A percentile compares a stretch with the other conserved stretches of the same genome.
Evolutionary conservation across 2,329 filamentous ascomycete species (phyloP).

Genomic region (Xylariaceae sp.): DNA sequence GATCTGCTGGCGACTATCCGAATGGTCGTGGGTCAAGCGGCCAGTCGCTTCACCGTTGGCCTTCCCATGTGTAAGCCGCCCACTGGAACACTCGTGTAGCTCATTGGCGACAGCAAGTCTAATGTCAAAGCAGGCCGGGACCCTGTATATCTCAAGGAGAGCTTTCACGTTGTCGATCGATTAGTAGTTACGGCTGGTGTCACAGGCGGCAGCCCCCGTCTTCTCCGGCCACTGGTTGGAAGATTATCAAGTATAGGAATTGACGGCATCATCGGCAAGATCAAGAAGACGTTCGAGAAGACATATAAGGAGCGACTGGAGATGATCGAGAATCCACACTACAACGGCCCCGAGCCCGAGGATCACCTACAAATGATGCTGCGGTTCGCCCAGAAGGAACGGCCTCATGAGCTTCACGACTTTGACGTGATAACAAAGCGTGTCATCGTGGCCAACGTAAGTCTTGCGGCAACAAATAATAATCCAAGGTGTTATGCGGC

Average conservation of each 20-base stretch:
- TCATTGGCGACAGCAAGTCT: constrained; percentile 5
- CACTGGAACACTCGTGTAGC: neutral
- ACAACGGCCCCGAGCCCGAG: constrained; percentile 31
- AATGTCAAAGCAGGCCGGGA: constrained; percentile 43
- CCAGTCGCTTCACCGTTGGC: constrained; percentile 33
- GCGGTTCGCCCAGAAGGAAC: constrained; percentile 45
- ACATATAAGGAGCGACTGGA: constrained; percentile 25
- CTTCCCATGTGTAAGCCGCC: neutral
- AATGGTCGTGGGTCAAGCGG: constrained; percentile 39
- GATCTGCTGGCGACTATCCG: constrained; percentile 36
- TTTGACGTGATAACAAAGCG: constrained; percentile 41
- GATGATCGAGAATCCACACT: constrained; percentile 18
- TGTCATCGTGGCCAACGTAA: constrained; percentile 41
- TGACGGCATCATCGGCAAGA: neutral
- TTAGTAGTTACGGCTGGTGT: constrained; percentile 21
- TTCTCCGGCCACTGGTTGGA: constrained; percentile 3
- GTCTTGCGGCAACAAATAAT: no score
- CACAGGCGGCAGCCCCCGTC: constrained; percentile 15
- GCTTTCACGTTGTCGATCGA: constrained; percentile 19
- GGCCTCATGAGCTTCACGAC: constrained; percentile 44
- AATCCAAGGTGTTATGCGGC: no score
- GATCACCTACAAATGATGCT: constrained; percentile 52
- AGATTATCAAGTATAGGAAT: neutral
- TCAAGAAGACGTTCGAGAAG: constrained; percentile 14
- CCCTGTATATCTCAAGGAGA: constrained; percentile 19